Conservation (phyloP, 495 filamentous ascomycete genomes). For the Monascus purpureus region DNA sequence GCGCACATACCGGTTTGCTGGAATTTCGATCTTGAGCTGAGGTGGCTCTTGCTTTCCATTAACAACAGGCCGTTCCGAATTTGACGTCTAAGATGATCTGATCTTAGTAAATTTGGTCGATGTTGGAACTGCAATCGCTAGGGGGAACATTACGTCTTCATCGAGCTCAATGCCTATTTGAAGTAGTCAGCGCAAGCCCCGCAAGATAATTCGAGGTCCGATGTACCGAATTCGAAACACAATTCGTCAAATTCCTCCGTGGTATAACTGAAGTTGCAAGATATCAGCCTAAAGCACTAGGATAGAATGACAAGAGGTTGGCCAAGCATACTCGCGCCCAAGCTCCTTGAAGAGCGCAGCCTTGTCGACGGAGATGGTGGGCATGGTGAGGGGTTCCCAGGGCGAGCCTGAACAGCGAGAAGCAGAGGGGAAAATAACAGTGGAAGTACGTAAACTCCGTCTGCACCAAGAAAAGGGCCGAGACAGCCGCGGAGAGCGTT, state of each 20-base stretch:
- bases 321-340: conserved; percentile 59
- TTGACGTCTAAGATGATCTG: conserved; percentile 40
- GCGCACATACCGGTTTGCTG: conserved; percentile 62
- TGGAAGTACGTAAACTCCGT: too few relatives aligned
- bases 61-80: conserved; percentile 55
- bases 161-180: conserved; percentile 79
- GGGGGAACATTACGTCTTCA: conserved; percentile 52
- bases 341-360: conserved; percentile 85
- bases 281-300: conserved; percentile 1
- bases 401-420: conserved; percentile 7
- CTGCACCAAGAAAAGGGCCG: too few relatives aligned
- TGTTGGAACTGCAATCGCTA: background rate
- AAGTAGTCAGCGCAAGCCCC: conserved; percentile 23
- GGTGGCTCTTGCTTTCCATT: conserved; percentile 74
- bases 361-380: conserved; percentile 92
- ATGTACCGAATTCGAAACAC: conserved; percentile 91
- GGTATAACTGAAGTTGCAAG: conserved; percentile 51
- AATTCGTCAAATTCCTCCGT: conserved; percentile 90
- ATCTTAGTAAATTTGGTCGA: conserved; percentile 7
- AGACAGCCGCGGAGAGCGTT: too few relatives aligned
- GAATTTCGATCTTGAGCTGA: conserved; percentile 96
- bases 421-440: background rate
- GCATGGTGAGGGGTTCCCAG: conserved; percentile 35
- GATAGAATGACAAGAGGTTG: conserved; percentile 1
- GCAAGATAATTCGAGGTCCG: conserved; percentile 5